Evolutionary conservation across 179 eudicot species (phyloP).

Genomic region (Heliamphora pulchella): DNA sequence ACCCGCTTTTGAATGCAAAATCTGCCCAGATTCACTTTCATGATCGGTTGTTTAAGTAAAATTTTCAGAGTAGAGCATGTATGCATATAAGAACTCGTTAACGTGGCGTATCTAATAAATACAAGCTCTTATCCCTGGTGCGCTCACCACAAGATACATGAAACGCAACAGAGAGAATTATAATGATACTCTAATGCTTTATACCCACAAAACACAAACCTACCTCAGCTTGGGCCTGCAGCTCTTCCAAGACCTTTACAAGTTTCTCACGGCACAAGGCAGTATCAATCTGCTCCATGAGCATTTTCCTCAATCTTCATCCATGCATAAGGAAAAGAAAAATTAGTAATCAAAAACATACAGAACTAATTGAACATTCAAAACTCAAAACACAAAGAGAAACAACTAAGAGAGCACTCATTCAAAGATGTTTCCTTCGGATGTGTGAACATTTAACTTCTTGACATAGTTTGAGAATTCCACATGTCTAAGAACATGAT

Average conservation of each 20-base stretch:
- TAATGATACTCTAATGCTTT: constrained; percentile 33
- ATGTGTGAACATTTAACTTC: not conserved
- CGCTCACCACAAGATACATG: not conserved
- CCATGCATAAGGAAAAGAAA: constrained; percentile 6
- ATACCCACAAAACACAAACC: constrained; percentile 88
- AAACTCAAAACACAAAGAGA: not conserved
- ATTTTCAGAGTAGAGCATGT: not conserved
- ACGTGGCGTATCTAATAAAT: not conserved
- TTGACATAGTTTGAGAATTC: not conserved
- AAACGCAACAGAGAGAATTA: not conserved
- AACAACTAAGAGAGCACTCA: not conserved
- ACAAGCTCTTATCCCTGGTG: not conserved
- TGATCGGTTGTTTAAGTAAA: not conserved
- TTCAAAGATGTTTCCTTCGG: not conserved
- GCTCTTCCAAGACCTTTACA: constrained; percentile 72
- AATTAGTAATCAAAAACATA: not conserved
- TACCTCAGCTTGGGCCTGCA: constrained; percentile 88
- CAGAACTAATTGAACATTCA: not conserved
- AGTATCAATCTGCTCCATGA: constrained; percentile 42
- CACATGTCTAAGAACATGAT: not conserved
- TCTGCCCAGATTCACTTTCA: not conserved
- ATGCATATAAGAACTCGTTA: not conserved
- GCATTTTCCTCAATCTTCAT: constrained; percentile 68
- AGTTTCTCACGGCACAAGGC: constrained; percentile 49
- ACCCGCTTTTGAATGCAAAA: not conserved